Percentiles rank a stretch among this genome's conserved stretches.
These are phyloP conservation scores for Kluyveromyces sp. DNA, from an alignment of 1,139 yeast genomes.

Conservation along the genomic window DNA sequence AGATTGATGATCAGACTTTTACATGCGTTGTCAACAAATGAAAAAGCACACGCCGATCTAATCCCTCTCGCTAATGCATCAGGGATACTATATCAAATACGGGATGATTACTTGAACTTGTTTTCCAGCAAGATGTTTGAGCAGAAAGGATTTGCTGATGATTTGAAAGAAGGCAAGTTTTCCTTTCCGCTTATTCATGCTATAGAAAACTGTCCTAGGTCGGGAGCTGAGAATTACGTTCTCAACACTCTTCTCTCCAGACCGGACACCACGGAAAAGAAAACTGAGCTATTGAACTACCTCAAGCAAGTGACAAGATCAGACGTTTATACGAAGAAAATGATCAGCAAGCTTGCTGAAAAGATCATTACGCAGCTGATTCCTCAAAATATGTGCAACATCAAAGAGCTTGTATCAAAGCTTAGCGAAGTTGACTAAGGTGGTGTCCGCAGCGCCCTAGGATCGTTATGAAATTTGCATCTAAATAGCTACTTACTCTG, in stretches of 20 bases:
- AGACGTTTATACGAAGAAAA: constrained; percentile 20
- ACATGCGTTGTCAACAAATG: constrained; percentile 33
- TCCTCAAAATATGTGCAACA: neutral
- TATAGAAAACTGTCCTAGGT: constrained; percentile 34
- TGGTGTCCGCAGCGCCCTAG: neutral
- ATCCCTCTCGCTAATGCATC: constrained; percentile 66
- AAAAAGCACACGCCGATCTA: constrained; percentile 23
- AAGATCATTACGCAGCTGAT: constrained; percentile 8
- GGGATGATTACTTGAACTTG: constrained; percentile 73
- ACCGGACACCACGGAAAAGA: constrained; percentile 37
- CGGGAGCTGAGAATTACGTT: constrained; percentile 31
- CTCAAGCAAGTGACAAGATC: constrained; percentile 38
- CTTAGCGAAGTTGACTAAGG: neutral
- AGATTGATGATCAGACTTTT: constrained; percentile 64
- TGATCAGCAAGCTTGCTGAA: constrained; percentile 14
- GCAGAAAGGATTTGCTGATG: constrained; percentile 82
- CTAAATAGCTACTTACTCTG: constrained; percentile 2
- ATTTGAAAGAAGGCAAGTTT: constrained; percentile 80
- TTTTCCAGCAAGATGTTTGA: constrained; percentile 45
- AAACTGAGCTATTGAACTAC: constrained; percentile 42
- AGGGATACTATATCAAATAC: constrained; percentile 75
- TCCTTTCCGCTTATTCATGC: constrained; percentile 79
- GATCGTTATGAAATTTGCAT: neutral
- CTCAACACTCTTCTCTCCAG: constrained; percentile 37
- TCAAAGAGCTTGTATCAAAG: neutral